A percentile compares a stretch with the other conserved stretches of the same genome.
Conservation (phyloP, 2,329 filamentous ascomycete genomes). For the Hymenoscyphus fraxineus region DNA sequence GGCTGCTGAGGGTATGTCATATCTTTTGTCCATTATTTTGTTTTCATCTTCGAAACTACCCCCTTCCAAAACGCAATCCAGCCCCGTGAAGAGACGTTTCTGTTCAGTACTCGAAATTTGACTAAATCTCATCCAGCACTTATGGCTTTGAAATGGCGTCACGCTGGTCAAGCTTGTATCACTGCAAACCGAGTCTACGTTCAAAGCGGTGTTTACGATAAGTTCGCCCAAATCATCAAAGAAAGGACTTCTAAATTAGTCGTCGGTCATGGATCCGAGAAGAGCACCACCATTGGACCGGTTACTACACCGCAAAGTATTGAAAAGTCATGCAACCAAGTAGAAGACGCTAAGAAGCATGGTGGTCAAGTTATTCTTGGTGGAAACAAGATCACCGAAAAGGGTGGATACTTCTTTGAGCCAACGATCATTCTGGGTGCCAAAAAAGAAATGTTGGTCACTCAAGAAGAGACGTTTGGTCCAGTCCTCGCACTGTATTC, state of each 20-base stretch:
- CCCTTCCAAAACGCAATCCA: no score
- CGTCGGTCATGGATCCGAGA: constrained; percentile 57
- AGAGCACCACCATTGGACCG: constrained; percentile 57
- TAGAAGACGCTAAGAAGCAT: constrained; percentile 59
- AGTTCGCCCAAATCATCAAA: constrained; percentile 53
- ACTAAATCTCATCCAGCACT: no score
- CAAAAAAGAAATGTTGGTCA: constrained; percentile 53
- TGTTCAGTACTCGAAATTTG: no score
- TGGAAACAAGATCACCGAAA: constrained; percentile 47
- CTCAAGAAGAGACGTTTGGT: constrained; percentile 61
- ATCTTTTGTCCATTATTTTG: no score
- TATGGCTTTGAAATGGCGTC: constrained; percentile 50
- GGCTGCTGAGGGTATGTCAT: constrained; percentile 42
- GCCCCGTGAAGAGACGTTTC: no score
- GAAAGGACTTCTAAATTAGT: constrained; percentile 51
- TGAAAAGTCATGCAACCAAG: constrained; percentile 55
- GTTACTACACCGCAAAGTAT: constrained; percentile 53
- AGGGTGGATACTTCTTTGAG: constrained; percentile 64
- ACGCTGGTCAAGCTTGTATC: constrained; percentile 63
- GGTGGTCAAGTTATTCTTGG: constrained; percentile 64
- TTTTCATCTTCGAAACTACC: no score
- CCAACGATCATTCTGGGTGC: constrained; percentile 62
- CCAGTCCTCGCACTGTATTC: constrained; percentile 60
- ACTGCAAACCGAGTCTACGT: constrained; percentile 64
- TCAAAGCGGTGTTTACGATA: constrained; percentile 58